Percentiles rank a stretch among this genome's conserved stretches.
phyloP scores from a whole-genome alignment of 2,329 filamentous ascomycete species.

The Gremmenia infestans region DNA sequence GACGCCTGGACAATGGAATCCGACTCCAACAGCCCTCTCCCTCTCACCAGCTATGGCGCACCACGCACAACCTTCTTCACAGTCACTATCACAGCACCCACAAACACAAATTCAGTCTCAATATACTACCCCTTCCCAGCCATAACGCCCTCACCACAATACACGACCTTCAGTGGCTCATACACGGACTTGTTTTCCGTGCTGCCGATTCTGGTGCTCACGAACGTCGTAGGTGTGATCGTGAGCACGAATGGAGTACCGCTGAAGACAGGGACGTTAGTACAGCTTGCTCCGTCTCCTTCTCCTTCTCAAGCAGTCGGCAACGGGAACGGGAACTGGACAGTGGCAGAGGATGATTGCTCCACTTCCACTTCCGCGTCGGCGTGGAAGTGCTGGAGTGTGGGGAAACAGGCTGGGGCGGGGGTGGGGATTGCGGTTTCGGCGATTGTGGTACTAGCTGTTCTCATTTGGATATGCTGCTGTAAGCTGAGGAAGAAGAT shows the following conservation, averaged over 20 bases:
- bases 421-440: background rate
- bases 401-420: constrained; percentile 2
- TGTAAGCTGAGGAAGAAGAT: background rate
- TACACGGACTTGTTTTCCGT: background rate
- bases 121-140: constrained; percentile 10
- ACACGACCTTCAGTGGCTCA: background rate
- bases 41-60: constrained; percentile 4
- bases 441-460: background rate
- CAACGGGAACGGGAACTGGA: background rate
- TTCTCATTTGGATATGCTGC: constrained; percentile 3
- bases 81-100: constrained; percentile 8
- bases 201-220: constrained; percentile 12
- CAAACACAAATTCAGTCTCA: background rate
- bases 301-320: background rate
- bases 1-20: background rate
- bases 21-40: background rate
- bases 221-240: constrained; percentile 12
- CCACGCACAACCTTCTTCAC: constrained; percentile 12
- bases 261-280: constrained; percentile 10
- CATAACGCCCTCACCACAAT: background rate
- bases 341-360: background rate
- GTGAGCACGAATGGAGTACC: constrained; percentile 1
- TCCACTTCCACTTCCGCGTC: background rate
- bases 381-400: constrained; percentile 11
- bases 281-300: constrained; percentile 1